Base-by-base conservation (phyloP, 768 basidiomycete species). In the Cyclocybe aegerita region DNA sequence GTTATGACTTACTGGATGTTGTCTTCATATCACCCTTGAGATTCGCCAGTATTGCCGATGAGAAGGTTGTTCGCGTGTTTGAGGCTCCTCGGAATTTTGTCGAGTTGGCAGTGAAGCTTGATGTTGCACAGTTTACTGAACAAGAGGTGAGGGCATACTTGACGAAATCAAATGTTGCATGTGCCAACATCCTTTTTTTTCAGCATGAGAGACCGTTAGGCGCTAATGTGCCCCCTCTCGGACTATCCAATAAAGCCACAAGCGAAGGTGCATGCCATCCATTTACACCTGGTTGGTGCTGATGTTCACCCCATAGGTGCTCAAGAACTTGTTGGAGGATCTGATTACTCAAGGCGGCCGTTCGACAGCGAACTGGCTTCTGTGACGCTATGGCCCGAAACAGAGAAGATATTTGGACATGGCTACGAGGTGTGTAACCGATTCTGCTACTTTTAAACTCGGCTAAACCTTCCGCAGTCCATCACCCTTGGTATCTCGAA, bases 341-440 rank as follows among this genome's bases (percentile, higher is more conserved):
- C 61, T 3, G 63, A 63, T 50, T 50, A 49, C 12, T 55, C 63
- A 9, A 56, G 77, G 44, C 71, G 79, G n/a, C 87, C 97, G 0
- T 91, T 93, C 49, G 97, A 98, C 63, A 92, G 90, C 9, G 94
- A 98, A 65, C 77, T 98, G 0, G 86, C 92, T 0, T 79, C 84
- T 0, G 79, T 81, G 11, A 98, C 96, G 0, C 75, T 98, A 0
- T 99, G 97, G 97, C 97, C 96, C 0, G 97, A 99, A 70, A 74
- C 84, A 1, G 97, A 98, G 60, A 99, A 99, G 65, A 76, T 99
- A 0, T 99, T 97, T 65, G 97, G 96, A 4, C 97, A 98, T 67
- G 94, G 96, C 37, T 98, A 98, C 60, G 97, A 99, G 80, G 93
- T 88, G 52, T 45, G 70, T 41, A n/a, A 14, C 8, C 36, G 51